A percentile compares a stretch with the other conserved stretches of the same genome.
These are phyloP conservation scores for Dendrobium catenatum DNA, from an alignment of 106 monocot species.

Conservation along the genomic window DNA sequence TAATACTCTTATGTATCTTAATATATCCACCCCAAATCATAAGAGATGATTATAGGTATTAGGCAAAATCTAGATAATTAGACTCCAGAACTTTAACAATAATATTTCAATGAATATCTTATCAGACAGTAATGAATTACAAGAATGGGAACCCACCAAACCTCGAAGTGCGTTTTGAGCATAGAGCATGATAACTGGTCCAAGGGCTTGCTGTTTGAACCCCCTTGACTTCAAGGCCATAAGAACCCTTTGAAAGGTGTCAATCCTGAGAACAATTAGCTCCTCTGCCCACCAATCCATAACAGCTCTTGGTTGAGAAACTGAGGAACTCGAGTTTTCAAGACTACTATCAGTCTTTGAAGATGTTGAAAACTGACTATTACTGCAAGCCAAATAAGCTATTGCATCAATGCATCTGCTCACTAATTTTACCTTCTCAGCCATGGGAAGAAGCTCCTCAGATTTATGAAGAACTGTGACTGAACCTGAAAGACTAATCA, in stretches of 20 bases:
- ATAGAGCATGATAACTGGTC: conserved; percentile 83
- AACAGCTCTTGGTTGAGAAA: conserved; percentile 15
- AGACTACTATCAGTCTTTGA: conserved; percentile 6
- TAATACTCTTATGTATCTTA: too few relatives aligned
- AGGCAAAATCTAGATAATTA: too few relatives aligned
- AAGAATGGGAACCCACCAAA: conserved; percentile 41
- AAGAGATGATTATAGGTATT: too few relatives aligned
- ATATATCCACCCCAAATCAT: too few relatives aligned
- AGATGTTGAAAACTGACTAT: conserved; percentile 28
- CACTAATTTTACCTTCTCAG: conserved; percentile 62
- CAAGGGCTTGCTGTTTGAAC: conserved; percentile 49
- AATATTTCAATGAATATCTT: too few relatives aligned
- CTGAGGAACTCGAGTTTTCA: conserved; percentile 14
- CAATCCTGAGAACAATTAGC: conserved; percentile 51
- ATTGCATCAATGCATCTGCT: conserved; percentile 67
- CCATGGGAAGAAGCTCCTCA: conserved; percentile 46
- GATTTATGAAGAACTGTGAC: conserved; percentile 60
- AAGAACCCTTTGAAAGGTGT: conserved; percentile 64
- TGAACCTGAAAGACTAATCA: conserved; percentile 39
- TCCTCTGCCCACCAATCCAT: conserved; percentile 88
- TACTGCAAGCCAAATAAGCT: conserved; percentile 44
- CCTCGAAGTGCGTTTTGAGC: conserved; percentile 80
- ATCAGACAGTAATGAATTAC: too few relatives aligned
- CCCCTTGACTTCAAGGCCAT: conserved; percentile 67
- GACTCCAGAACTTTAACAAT: too few relatives aligned